Evolutionary conservation across 2,329 filamentous ascomycete genomes (phyloP), one percentile per base, ranked within the genome.

Genomic region (Penicillium frequentans): DNA sequence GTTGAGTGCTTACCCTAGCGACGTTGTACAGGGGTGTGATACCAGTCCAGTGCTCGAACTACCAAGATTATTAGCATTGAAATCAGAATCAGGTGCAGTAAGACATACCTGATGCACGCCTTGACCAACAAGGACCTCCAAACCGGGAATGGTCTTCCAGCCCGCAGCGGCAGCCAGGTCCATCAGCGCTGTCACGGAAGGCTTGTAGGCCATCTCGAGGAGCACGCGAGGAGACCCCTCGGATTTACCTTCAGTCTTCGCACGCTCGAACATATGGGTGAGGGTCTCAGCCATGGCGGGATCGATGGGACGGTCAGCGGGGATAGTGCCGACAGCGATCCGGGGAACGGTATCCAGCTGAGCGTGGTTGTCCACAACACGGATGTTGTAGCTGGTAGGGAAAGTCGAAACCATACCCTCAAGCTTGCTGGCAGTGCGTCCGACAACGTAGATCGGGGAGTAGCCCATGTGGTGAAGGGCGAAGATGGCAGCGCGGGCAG

Each of bases 201-300:
- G 95, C 75, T 93, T 96, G 75, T 99, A 99, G 2, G 95, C 93
- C 93, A 99, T 96, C 75, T 99, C 95, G 3, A 98, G 77, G 59
- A 98, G 76, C 13, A 95, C 84, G 21, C 84, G 83, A 26, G 75
- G 76, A 6, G 74, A 75, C 51, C 75, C 75, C 9, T 44, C 49
- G 66, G 54, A 68, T 59, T 68, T 72, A 61, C 65, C 71, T 60
- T 24, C 56, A 59, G 56, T 78, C 76, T 80, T 75, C 5, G 77
- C 75, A 10, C 69, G 69, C 56, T 71, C 65, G 61, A 87, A 84
- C 56, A 87, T 72, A 3, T 73, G 67, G 62, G 78, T 78, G 16
- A 97, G 77, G 1, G 90, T 80, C 64, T 87, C 85, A 23, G 84
- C 82, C 75, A 96, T 87, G 11, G 75, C 77, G 0, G 83, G 67